phyloP scores from a whole-genome alignment of 1,284 basidiomycete species.

The Sutorius eximius region DNA sequence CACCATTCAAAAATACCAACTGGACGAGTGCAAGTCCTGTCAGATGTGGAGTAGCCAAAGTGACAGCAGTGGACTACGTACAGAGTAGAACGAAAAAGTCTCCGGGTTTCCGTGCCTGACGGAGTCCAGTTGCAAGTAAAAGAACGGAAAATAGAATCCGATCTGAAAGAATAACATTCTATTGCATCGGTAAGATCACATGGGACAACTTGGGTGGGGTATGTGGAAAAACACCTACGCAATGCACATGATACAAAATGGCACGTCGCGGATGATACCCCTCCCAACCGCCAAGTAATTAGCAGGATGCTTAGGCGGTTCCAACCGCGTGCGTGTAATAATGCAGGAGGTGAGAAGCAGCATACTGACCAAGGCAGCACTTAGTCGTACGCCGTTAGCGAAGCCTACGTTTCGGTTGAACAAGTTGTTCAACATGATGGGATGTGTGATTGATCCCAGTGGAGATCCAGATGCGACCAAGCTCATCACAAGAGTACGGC shows the following conservation, averaged over 20 bases:
- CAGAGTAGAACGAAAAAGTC: slow-evolving; percentile 36
- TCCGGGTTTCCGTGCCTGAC: slow-evolving; percentile 24
- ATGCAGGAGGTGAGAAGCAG: slow-evolving; percentile 29
- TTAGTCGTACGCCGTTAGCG: slow-evolving; percentile 32
- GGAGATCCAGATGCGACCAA: slow-evolving; percentile 36
- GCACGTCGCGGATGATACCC: slow-evolving; percentile 16
- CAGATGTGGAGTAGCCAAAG: not conserved
- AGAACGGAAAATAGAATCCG: slow-evolving; percentile 27
- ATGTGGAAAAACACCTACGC: slow-evolving; percentile 20
- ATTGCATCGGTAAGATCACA: not conserved
- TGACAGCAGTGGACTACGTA: not conserved
- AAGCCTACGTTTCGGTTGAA: slow-evolving; percentile 32
- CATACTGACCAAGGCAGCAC: slow-evolving; percentile 30
- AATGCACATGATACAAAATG: slow-evolving; percentile 21
- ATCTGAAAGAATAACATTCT: slow-evolving; percentile 19
- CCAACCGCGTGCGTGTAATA: slow-evolving; percentile 34
- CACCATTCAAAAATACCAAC: slow-evolving; percentile 31
- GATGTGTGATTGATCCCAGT: slow-evolving; percentile 33
- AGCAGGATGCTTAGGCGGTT: slow-evolving; percentile 12
- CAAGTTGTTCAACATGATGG: slow-evolving; percentile 44
- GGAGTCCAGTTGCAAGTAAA: slow-evolving; percentile 34
- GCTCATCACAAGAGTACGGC: slow-evolving; percentile 37
- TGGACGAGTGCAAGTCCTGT: not conserved
- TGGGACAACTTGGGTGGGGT: not conserved
- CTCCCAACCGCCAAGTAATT: slow-evolving; percentile 25